These are phyloP conservation scores for Tausonia pullulans DNA, from an alignment of 1,284 basidiomycete species.

Conservation along the genomic window DNA sequence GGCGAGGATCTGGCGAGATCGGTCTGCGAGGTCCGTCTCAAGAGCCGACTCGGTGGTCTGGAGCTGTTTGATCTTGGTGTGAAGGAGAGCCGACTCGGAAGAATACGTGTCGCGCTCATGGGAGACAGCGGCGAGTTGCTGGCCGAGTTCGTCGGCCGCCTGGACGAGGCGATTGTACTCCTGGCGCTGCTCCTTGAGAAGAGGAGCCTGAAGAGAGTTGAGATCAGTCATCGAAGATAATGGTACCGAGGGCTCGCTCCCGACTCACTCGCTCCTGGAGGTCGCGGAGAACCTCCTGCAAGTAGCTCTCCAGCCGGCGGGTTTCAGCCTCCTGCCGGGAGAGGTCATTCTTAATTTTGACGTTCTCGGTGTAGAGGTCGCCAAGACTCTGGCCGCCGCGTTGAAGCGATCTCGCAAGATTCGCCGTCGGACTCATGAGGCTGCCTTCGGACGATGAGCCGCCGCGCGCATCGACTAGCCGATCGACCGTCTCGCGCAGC, in stretches of 20 bases:
- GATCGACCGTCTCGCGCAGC: constrained; percentile 33
- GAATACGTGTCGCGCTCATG: constrained; percentile 9
- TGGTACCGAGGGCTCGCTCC: too few species aligned
- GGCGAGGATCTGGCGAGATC: constrained; percentile 71
- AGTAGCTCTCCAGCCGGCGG: constrained; percentile 62
- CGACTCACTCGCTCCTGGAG: constrained; percentile 71
- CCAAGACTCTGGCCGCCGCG: constrained; percentile 76
- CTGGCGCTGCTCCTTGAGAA: constrained; percentile 69
- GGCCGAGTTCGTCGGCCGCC: constrained; percentile 66
- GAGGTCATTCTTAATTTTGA: constrained; percentile 71
- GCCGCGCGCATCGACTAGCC: constrained; percentile 24
- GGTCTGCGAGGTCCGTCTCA: constrained; percentile 67
- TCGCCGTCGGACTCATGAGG: constrained; percentile 64
- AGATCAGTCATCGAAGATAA: too few species aligned
- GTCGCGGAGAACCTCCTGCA: constrained; percentile 44
- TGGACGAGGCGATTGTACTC: constrained; percentile 70
- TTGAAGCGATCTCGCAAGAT: constrained; percentile 61
- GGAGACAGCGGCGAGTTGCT: constrained; percentile 49
- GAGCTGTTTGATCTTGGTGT: constrained; percentile 51
- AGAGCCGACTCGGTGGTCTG: constrained; percentile 50
- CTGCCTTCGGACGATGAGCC: neutral
- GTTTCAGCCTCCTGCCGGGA: constrained; percentile 65
- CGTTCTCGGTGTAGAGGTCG: constrained; percentile 78
- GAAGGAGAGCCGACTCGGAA: constrained; percentile 17
- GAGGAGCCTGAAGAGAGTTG: constrained; percentile 55